Evolutionary conservation across 495 filamentous ascomycete species (phyloP).

Genomic region (Penicillium coprophilum): DNA sequence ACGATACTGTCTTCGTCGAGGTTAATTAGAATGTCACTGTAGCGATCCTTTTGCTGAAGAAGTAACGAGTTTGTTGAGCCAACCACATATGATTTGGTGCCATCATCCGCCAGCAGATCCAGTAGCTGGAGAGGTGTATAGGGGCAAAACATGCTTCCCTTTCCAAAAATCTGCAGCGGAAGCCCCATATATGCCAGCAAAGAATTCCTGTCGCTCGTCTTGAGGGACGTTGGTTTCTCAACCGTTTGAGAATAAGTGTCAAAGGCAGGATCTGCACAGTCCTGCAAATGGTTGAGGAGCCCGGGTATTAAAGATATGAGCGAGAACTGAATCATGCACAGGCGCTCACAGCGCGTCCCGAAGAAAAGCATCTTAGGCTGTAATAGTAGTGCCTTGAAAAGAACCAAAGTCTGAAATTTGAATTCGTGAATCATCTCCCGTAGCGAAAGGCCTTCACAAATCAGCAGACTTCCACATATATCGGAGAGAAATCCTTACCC

Average conservation of each 20-base stretch:
- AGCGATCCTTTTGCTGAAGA: conserved; percentile 92
- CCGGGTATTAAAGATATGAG: conserved; percentile 92
- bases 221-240: conserved; percentile 76
- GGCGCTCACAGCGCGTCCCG: conserved; percentile 84
- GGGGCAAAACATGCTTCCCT: conserved; percentile 92
- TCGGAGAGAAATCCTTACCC: conserved; percentile 49
- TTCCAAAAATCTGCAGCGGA: conserved; percentile 93
- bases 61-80: conserved; percentile 95
- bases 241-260: conserved; percentile 77
- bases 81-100: conserved; percentile 95
- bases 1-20: conserved; percentile 87
- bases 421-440: conserved; percentile 92
- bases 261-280: conserved; percentile 88
- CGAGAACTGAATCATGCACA: conserved; percentile 98
- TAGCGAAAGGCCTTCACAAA: conserved; percentile 67
- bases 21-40: conserved; percentile 96
- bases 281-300: conserved; percentile 78
- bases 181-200: conserved; percentile 91
- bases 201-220: conserved; percentile 88
- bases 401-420: conserved; percentile 85
- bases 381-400: conserved; percentile 89
- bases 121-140: conserved; percentile 97
- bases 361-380: conserved; percentile 99
- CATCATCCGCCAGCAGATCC: conserved; percentile 88
- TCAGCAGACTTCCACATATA: conserved; percentile 13